These are phyloP conservation scores for Vigna radiata DNA, from an alignment of 306 rosid species.

Conservation along the genomic window DNA sequence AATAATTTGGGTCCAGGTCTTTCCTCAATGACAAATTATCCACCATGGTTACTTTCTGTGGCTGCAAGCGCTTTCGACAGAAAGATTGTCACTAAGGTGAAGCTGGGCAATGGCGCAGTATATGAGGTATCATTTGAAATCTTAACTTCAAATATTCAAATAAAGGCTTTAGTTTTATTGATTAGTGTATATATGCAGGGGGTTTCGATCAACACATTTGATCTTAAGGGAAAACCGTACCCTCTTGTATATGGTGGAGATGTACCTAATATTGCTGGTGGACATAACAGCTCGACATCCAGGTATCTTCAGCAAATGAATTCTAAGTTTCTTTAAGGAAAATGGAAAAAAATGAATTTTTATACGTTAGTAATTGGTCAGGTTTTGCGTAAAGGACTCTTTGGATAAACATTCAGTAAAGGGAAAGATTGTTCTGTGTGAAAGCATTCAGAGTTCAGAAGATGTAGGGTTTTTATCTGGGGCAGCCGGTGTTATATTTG, in stretches of 20 bases:
- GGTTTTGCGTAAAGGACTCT: background rate
- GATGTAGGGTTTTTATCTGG: background rate
- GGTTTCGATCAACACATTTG: slow-evolving; percentile 51
- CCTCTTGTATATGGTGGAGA: slow-evolving; percentile 58
- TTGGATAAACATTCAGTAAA: slow-evolving; percentile 47
- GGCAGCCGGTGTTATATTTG: slow-evolving; percentile 51
- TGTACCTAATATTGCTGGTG: slow-evolving; percentile 45
- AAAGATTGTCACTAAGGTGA: slow-evolving; percentile 49
- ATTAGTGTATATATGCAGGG: slow-evolving; percentile 49
- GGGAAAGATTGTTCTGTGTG: slow-evolving; percentile 65
- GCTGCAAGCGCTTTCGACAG: slow-evolving; percentile 62
- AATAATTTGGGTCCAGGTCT: slow-evolving; percentile 45
- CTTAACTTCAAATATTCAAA: background rate
- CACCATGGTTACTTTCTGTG: slow-evolving; percentile 68
- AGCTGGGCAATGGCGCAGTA: slow-evolving; percentile 42
- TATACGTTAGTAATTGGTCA: background rate
- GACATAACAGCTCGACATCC: background rate
- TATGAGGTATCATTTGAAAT: slow-evolving; percentile 46
- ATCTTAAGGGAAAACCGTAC: slow-evolving; percentile 39
- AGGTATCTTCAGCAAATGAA: slow-evolving; percentile 44
- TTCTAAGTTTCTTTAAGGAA: background rate
- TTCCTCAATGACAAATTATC: slow-evolving; percentile 22
- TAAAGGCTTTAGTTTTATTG: background rate
- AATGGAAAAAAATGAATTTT: background rate
- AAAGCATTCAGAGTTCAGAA: background rate